Percentiles rank a stretch among this genome's conserved stretches.
phyloP scores from a whole-genome alignment of 202 grass and related monocot species.

The Setaria viridis region DNA sequence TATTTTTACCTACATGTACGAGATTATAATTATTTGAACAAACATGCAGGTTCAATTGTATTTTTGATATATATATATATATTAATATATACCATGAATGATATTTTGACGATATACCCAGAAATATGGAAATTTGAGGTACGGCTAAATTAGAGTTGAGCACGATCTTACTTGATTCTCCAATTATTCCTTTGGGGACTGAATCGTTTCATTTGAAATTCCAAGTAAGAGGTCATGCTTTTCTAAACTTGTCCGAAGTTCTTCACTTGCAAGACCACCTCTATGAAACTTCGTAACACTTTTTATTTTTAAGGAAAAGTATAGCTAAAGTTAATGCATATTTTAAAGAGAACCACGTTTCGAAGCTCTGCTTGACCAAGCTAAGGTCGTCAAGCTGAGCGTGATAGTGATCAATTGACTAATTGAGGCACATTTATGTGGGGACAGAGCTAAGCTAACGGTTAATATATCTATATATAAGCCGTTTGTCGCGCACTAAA shows the following conservation, averaged over 20 bases:
- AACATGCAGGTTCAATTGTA: not conserved
- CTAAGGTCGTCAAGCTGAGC: not conserved
- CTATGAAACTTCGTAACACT: not conserved
- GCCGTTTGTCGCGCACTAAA: constrained; percentile 39
- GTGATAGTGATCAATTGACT: not conserved
- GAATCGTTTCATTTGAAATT: not conserved
- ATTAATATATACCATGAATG: too few relatives aligned
- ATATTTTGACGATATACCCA: not conserved
- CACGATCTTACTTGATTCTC: not conserved
- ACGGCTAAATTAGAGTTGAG: not conserved
- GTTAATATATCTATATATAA: not conserved
- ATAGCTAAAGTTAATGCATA: not conserved
- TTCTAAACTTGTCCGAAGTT: not conserved
- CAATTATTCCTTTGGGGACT: not conserved
- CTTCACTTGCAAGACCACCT: not conserved
- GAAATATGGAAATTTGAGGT: not conserved
- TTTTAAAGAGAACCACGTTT: not conserved
- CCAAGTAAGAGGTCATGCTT: not conserved
- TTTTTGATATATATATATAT: too few relatives aligned
- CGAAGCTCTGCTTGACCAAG: not conserved
- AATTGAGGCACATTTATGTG: constrained; percentile 16
- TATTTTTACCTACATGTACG: not conserved
- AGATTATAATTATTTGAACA: not conserved
- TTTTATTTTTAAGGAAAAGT: not conserved
- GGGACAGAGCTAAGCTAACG: constrained; percentile 23